Percentiles rank a stretch among this genome's conserved stretches.
These are phyloP conservation scores for Phytophthora uliginosa DNA, from an alignment of 352 stramenopile genomes.

Conservation along the genomic window DNA sequence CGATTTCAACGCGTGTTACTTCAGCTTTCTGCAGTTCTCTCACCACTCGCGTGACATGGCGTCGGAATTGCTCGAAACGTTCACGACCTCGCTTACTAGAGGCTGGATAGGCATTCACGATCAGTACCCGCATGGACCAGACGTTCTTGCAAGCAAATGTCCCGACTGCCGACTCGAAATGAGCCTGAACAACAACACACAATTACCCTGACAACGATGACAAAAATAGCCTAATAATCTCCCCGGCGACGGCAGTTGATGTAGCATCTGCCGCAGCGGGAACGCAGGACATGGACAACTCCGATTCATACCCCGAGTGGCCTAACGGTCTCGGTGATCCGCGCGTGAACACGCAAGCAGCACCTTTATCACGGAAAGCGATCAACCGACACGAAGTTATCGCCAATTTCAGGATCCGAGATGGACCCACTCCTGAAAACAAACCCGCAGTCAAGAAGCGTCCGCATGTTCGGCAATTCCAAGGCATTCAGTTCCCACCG, in stretches of 20 bases:
- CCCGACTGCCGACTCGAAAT: neutral
- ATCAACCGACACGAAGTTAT: conserved; percentile 53
- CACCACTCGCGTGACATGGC: conserved; percentile 57
- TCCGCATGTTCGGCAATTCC: conserved; percentile 34
- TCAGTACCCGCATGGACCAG: conserved; percentile 68
- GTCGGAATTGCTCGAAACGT: conserved; percentile 61
- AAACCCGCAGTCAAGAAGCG: conserved; percentile 25
- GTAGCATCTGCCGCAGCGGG: neutral
- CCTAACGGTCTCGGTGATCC: conserved; percentile 62
- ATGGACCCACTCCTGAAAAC: conserved; percentile 2
- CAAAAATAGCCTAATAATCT: conserved; percentile 7
- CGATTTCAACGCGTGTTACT: conserved; percentile 67
- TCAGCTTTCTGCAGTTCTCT: conserved; percentile 70
- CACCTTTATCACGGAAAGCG: neutral
- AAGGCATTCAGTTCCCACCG: conserved; percentile 28
- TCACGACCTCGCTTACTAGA: conserved; percentile 54
- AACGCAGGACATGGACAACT: conserved; percentile 21
- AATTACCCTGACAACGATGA: neutral
- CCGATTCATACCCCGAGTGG: conserved; percentile 69
- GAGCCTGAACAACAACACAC: neutral
- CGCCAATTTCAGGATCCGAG: conserved; percentile 44
- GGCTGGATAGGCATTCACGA: conserved; percentile 73
- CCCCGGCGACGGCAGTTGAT: neutral
- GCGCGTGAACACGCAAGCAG: conserved; percentile 31
- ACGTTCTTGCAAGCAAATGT: conserved; percentile 1